Percentiles rank a stretch among this genome's conserved stretches.
Conservation (phyloP, 2,329 filamentous ascomycete species). For the Diaporthe citrichinensis region DNA sequence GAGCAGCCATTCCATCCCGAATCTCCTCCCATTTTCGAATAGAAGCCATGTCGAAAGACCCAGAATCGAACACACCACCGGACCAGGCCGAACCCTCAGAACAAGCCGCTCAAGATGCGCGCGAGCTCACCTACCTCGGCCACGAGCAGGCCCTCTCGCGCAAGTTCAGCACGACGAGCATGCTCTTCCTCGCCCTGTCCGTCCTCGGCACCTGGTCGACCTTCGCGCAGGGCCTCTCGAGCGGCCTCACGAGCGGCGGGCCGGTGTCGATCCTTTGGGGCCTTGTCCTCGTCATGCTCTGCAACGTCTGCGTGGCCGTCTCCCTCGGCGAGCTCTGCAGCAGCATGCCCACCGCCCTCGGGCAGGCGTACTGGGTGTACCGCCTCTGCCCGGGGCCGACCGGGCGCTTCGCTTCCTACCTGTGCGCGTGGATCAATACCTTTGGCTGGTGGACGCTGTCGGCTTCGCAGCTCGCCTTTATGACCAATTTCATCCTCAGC, state of each 20-base stretch:
- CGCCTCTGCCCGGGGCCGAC: background rate
- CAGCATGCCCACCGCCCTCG: constrained; percentile 16
- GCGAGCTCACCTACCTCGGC: constrained; percentile 19
- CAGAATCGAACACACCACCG: background rate
- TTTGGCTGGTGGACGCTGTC: constrained; percentile 24
- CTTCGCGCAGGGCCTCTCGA: background rate
- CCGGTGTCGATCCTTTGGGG: constrained; percentile 23
- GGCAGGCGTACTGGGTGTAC: constrained; percentile 23
- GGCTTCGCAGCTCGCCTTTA: constrained; percentile 3
- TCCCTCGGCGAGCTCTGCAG: constrained; percentile 21
- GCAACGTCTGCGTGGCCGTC: constrained; percentile 9
- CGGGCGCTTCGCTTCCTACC: background rate
- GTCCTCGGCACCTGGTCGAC: constrained; percentile 13
- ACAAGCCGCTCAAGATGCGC: background rate
- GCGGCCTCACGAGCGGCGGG: constrained; percentile 21
- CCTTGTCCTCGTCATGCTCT: background rate
- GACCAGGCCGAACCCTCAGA: background rate
- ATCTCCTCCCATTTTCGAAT: background rate
- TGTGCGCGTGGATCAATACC: constrained; percentile 11
- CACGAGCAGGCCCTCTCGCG: constrained; percentile 21
- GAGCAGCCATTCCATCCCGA: background rate
- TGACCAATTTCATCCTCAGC: constrained; percentile 19
- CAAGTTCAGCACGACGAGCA: constrained; percentile 11
- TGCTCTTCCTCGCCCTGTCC: constrained; percentile 13
- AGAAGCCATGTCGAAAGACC: background rate